phyloP scores from a whole-genome alignment of 1,139 yeast species.

The Saccharomyces pastorianus region DNA sequence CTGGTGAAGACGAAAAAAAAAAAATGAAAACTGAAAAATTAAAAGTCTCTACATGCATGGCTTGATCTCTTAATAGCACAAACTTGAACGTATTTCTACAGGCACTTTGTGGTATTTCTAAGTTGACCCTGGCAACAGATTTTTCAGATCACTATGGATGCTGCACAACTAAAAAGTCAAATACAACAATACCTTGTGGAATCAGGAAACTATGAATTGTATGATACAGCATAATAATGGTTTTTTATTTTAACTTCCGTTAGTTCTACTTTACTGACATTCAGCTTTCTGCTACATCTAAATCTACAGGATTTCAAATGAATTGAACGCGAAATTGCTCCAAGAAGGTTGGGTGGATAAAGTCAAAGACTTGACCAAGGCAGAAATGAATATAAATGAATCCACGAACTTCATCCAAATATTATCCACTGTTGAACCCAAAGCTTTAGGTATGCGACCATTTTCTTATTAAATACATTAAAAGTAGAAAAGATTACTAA shows the following conservation, averaged over 20 bases:
- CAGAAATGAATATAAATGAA: conserved; percentile 31
- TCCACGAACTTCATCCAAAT: conserved; percentile 46
- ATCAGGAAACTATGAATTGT: conserved; percentile 71
- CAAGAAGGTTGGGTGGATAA: conserved; percentile 86
- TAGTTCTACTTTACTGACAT: conserved; percentile 5
- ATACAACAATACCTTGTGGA: conserved; percentile 65
- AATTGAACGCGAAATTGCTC: conserved; percentile 54
- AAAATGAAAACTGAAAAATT: not conserved
- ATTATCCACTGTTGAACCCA: conserved; percentile 48
- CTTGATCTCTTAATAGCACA: not conserved
- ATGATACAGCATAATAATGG: conserved; percentile 7
- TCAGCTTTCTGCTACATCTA: not conserved
- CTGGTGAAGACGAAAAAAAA: not conserved
- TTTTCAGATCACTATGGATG: not conserved
- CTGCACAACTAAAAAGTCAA: conserved; percentile 42
- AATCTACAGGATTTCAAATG: conserved; percentile 41
- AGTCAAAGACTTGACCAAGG: conserved; percentile 50
- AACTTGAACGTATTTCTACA: too few relatives aligned
- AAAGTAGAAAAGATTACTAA: not conserved
- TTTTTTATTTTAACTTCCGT: not conserved
- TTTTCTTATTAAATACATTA: not conserved
- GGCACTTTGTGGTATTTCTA: too few relatives aligned
- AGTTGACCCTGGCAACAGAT: too few relatives aligned
- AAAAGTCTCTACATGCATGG: not conserved
- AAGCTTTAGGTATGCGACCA: conserved; percentile 47